Base-by-base conservation (phyloP, 2,329 filamentous ascomycete species). In the Ceratocystis variospora region DNA sequence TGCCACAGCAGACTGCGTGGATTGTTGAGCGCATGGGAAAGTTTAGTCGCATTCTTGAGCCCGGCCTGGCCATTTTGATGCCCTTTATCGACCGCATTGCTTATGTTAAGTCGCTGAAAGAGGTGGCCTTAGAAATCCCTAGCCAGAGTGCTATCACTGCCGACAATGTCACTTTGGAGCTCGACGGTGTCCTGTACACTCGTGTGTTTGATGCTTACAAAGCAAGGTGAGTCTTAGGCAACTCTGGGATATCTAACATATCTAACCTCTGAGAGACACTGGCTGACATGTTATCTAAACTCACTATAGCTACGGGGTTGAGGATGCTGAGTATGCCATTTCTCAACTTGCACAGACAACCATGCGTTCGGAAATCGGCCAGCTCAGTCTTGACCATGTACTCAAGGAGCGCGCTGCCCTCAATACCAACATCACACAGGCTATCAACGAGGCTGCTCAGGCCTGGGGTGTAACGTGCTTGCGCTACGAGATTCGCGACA, bases 1-100 rank as follows among this genome's bases (percentile, higher is more conserved):
- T 99, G 53, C 94, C 94, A n/a, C 94, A 99, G 78, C 94, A 99
- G 80, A 97, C 93, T 72, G 94, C 94, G 76, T 99, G 94, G 94
- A 93, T 99, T 68, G 94, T 99, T 67, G 94, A 99, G 83, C 92
- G 94, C 74, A 99, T 99, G 94, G 94, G 94, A 72, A 94, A 92
- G 77, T 99, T 96, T 79, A 88, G 90, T 78, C 84, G 92, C 68
- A 96, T 99, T 73, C 80, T 99, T 63, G 85, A 96, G 72, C 94
- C 94, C 2, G 94, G 94, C 67, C 80, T 99, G 69, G 92, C 94
- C 25, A 82, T 99, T 69, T 78, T 99, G 71, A 81, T 94, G 65
- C 94, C 94, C 1, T 88, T 97, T 71, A 79, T 99, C 75, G 94
- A 99, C 77, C 88, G 91, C 69, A 97, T 99, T 75, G 89, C 94